phyloP scores from a whole-genome alignment of 2,329 filamentous ascomycete genomes.

The Clarireedia sp. region DNA sequence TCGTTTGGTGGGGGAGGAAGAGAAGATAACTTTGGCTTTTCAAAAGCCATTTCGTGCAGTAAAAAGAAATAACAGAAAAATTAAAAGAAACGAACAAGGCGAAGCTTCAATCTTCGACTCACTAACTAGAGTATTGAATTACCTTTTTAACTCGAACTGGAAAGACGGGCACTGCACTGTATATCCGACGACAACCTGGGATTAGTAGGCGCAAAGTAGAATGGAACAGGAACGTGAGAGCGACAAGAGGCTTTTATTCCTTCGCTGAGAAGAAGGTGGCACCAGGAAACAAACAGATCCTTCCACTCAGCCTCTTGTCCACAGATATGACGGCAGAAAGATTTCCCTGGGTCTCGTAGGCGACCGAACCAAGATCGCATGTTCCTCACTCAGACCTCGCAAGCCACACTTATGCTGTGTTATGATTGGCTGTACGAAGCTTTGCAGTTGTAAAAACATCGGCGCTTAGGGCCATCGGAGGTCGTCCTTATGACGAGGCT shows the following conservation, averaged over 20 bases:
- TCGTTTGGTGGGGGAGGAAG: slow-evolving; percentile 2
- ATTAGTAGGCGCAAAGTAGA: background rate
- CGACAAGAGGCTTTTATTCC: background rate
- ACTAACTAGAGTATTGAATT: background rate
- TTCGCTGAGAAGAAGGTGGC: background rate
- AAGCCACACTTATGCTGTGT: background rate
- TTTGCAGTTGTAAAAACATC: background rate
- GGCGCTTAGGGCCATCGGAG: background rate
- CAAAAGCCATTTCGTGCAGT: background rate
- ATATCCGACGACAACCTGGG: background rate
- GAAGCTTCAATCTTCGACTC: background rate
- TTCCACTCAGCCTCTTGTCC: background rate
- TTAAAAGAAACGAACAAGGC: background rate
- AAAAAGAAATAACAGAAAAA: background rate
- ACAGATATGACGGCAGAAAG: background rate
- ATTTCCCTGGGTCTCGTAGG: background rate
- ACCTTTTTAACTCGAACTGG: background rate
- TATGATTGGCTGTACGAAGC: background rate
- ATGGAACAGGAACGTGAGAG: background rate
- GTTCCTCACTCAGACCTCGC: background rate
- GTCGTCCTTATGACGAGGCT: background rate
- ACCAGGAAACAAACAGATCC: background rate
- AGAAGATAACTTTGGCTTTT: background rate
- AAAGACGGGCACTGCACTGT: background rate
- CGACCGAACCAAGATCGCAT: background rate